phyloP scores from a whole-genome alignment of 441 rosid genomes.

The Brassica hybrid region DNA sequence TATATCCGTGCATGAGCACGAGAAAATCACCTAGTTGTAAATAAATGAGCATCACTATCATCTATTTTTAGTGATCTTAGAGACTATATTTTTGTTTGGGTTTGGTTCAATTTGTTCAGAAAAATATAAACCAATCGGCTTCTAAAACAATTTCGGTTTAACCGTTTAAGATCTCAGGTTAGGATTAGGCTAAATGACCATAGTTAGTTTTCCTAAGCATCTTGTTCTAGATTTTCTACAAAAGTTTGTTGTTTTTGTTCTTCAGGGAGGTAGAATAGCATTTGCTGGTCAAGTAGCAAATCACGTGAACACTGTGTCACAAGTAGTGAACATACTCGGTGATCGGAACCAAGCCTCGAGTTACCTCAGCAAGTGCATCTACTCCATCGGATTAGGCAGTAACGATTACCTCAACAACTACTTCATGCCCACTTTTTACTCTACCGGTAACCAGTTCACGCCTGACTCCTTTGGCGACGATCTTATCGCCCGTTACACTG shows the following conservation, averaged over 20 bases:
- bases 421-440: conserved; percentile 76
- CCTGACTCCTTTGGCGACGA: conserved; percentile 60
- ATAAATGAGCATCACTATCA: not conserved
- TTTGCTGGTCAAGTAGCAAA: conserved; percentile 81
- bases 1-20: too few relatives aligned
- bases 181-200: not conserved
- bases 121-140: not conserved
- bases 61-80: not conserved
- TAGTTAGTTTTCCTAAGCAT: not conserved
- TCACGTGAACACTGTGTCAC: conserved; percentile 63
- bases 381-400: conserved; percentile 79
- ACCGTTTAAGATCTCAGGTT: not conserved
- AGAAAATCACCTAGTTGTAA: not conserved
- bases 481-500: conserved; percentile 64
- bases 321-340: conserved; percentile 65
- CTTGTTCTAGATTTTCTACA: too few relatives aligned
- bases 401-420: conserved; percentile 94
- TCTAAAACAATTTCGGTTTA: not conserved
- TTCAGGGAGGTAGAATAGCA: conserved; percentile 71
- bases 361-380: conserved; percentile 71
- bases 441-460: conserved; percentile 54
- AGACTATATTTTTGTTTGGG: not conserved
- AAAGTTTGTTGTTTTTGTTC: not conserved
- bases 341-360: conserved; percentile 54
- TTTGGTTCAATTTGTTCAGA: not conserved